phyloP scores from a whole-genome alignment of 257 asterid genomes.

The Osmanthus fragrans region DNA sequence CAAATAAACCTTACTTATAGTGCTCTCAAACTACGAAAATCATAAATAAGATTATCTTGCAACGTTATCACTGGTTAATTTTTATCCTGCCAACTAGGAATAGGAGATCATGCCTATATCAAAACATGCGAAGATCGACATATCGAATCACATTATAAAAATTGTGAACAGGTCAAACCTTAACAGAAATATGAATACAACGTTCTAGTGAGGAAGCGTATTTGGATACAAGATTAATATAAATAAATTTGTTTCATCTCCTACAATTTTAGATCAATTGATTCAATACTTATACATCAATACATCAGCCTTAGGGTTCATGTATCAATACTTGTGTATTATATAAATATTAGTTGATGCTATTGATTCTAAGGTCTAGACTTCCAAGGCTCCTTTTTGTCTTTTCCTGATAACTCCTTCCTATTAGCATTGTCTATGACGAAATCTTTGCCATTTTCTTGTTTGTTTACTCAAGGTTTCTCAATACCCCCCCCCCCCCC shows the following conservation, averaged over 20 bases:
- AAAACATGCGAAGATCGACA: too few species aligned
- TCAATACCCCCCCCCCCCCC: too few species aligned
- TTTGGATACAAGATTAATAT: not conserved
- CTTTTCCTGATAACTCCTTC: conserved; percentile 11
- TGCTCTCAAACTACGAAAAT: too few species aligned
- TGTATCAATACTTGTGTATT: not conserved
- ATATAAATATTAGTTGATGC: not conserved
- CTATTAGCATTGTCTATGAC: conserved; percentile 35
- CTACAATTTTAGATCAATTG: not conserved
- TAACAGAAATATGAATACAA: not conserved
- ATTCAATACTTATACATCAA: not conserved
- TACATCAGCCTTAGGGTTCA: not conserved
- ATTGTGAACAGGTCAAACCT: too few species aligned
- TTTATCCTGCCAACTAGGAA: too few species aligned
- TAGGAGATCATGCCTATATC: too few species aligned
- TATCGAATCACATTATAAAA: too few species aligned
- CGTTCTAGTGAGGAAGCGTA: not conserved
- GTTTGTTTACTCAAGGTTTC: not conserved
- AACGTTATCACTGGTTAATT: too few species aligned
- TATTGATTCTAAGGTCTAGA: conserved; percentile 19
- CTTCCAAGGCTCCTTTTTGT: conserved; percentile 44
- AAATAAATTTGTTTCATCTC: not conserved
- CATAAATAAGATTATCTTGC: too few species aligned
- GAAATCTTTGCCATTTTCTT: conserved; percentile 24
- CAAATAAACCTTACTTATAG: too few species aligned